Evolutionary conservation across 805 yeast genomes (phyloP).

Genomic region (Wickerhamomyces ciferrii): DNA sequence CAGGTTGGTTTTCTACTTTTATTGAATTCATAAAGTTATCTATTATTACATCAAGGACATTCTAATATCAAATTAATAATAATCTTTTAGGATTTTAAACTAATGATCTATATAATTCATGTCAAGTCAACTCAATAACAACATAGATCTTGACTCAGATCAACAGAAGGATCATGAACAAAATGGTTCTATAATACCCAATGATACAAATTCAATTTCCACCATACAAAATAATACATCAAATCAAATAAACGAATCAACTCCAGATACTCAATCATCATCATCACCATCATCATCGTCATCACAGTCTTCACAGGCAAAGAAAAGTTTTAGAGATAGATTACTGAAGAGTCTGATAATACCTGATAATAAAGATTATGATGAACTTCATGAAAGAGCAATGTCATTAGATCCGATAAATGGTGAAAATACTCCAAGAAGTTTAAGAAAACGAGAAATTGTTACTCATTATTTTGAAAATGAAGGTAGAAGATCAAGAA

Average conservation of each 20-base stretch:
- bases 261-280: not conserved
- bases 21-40: too few species aligned
- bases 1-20: too few species aligned
- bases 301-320: not conserved
- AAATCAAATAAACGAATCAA: not conserved
- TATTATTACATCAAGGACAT: too few species aligned
- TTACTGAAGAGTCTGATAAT: conserved; percentile 28
- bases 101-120: not conserved
- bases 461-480: not conserved
- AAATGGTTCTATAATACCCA: not conserved
- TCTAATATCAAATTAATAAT: too few species aligned
- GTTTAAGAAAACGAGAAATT: conserved; percentile 9
- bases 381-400: conserved; percentile 28
- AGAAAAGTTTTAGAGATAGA: not conserved
- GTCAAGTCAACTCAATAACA: not conserved
- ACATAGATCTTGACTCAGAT: not conserved
- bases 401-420: conserved; percentile 14
- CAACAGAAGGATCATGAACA: not conserved
- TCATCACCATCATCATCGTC: not conserved
- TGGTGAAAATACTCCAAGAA: conserved; percentile 6
- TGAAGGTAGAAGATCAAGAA: not conserved
- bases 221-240: not conserved
- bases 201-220: not conserved
- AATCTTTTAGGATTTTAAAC: not conserved
- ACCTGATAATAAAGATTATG: conserved; percentile 33